Conservation (phyloP, 2,329 filamentous ascomycete genomes). For the Amauroascus niger region DNA sequence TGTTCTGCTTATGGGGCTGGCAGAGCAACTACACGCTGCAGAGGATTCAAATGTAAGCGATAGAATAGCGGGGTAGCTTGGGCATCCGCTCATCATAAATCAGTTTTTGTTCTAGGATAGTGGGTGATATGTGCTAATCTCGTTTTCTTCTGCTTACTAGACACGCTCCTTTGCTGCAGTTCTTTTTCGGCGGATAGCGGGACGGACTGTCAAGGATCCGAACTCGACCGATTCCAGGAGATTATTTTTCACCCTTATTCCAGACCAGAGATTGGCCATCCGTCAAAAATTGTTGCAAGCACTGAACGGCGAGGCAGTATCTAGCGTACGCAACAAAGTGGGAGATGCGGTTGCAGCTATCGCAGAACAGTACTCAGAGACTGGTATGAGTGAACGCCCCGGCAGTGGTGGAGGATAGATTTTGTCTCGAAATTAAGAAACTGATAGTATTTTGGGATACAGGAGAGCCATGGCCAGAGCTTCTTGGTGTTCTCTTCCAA, state of each 20-base stretch:
- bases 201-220: conserved; percentile 68
- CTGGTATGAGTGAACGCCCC: conserved; percentile 50
- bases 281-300: conserved; percentile 73
- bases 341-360: conserved; percentile 96
- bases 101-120: neutral
- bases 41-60: conserved; percentile 59
- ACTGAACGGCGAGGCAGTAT: conserved; percentile 61
- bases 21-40: conserved; percentile 78
- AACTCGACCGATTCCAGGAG: conserved; percentile 61
- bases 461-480: conserved; percentile 83
- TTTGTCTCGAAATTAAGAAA: neutral
- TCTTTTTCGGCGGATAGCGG: conserved; percentile 86
- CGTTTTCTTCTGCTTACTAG: conserved; percentile 39
- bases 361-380: conserved; percentile 87
- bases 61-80: conserved; percentile 1
- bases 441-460: conserved; percentile 18
- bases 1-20: conserved; percentile 83
- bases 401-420: neutral
- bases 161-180: conserved; percentile 85
- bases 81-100: neutral
- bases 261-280: conserved; percentile 66
- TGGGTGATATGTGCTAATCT: neutral
- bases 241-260: conserved; percentile 69
- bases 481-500: conserved; percentile 76
- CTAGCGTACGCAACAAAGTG: conserved; percentile 81